Percentiles rank a stretch among this genome's conserved stretches.
Conservation (phyloP, 768 basidiomycete genomes). For the Amanita jacksonii region DNA sequence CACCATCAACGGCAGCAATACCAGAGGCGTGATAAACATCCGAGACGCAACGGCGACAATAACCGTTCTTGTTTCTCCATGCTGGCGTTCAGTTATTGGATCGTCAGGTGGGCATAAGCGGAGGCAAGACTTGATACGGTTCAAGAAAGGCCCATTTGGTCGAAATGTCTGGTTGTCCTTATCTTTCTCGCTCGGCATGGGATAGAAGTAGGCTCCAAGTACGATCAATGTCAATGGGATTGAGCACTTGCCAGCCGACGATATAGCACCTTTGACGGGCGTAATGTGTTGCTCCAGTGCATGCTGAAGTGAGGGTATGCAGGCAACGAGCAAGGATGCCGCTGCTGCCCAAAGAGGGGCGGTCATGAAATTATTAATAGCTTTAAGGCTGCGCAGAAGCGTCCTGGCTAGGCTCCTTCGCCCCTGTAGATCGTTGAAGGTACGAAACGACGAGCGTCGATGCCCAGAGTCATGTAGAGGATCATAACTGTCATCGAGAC, state of each 20-base stretch:
- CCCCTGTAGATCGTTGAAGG: neutral
- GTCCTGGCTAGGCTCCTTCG: neutral
- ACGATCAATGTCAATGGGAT: constrained; percentile 9
- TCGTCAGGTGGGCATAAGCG: neutral
- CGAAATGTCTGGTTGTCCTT: neutral
- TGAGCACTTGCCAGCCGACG: constrained; percentile 7
- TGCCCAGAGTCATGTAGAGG: neutral
- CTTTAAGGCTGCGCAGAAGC: neutral
- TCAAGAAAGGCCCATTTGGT: neutral
- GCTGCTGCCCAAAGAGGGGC: constrained; percentile 1
- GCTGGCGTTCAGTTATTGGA: constrained; percentile 15
- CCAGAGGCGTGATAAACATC: constrained; percentile 78
- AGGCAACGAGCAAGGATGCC: constrained; percentile 1
- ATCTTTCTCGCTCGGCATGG: neutral
- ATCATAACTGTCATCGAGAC: constrained; percentile 14
- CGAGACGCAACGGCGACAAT: constrained; percentile 72
- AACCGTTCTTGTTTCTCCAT: constrained; percentile 78
- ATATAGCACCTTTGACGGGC: constrained; percentile 5
- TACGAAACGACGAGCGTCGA: neutral
- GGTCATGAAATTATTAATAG: constrained; percentile 2
- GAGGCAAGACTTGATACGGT: constrained; percentile 1
- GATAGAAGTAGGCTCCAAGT: constrained; percentile 8
- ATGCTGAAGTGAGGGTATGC: constrained; percentile 5
- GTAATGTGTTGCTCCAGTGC: neutral
- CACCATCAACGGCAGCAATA: constrained; percentile 72